These are phyloP conservation scores for Phialophora verrucosa DNA, from an alignment of 2,329 filamentous ascomycete genomes.

Conservation along the genomic window DNA sequence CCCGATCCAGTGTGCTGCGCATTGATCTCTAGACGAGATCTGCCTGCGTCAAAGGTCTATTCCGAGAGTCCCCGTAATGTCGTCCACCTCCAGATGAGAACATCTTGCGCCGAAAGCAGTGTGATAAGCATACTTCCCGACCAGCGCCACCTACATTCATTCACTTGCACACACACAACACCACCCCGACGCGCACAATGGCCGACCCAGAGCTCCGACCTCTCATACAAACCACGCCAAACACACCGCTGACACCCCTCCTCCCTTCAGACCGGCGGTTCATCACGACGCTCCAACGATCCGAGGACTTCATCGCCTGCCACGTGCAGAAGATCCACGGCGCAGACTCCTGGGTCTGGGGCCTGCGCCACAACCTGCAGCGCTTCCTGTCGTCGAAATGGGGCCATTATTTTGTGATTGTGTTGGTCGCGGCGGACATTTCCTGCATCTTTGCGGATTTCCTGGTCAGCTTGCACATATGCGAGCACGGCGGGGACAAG, in stretches of 20 bases:
- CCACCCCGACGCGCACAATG: constrained; percentile 7
- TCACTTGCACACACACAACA: neutral
- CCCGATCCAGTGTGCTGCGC: neutral
- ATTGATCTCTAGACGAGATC: neutral
- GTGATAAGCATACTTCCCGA: neutral
- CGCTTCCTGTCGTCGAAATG: constrained; percentile 53
- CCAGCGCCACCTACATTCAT: neutral
- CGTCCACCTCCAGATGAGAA: neutral
- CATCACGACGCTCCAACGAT: constrained; percentile 13
- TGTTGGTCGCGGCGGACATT: constrained; percentile 58
- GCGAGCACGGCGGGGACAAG: constrained; percentile 46
- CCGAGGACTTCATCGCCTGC: constrained; percentile 27
- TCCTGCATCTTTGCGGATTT: constrained; percentile 61
- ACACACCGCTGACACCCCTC: constrained; percentile 21
- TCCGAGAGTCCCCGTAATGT: neutral
- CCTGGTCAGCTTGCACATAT: constrained; percentile 56
- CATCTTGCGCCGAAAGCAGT: neutral
- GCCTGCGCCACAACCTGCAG: constrained; percentile 38
- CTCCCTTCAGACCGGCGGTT: constrained; percentile 26
- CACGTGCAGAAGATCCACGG: constrained; percentile 40
- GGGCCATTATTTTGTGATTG: constrained; percentile 58
- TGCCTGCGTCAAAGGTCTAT: no score
- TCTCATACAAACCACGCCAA: constrained; percentile 7
- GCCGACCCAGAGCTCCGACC: constrained; percentile 17
- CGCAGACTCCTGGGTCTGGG: constrained; percentile 38